phyloP scores from a whole-genome alignment of 345 rosid genomes.

The Eucalyptus erythrocorys region DNA sequence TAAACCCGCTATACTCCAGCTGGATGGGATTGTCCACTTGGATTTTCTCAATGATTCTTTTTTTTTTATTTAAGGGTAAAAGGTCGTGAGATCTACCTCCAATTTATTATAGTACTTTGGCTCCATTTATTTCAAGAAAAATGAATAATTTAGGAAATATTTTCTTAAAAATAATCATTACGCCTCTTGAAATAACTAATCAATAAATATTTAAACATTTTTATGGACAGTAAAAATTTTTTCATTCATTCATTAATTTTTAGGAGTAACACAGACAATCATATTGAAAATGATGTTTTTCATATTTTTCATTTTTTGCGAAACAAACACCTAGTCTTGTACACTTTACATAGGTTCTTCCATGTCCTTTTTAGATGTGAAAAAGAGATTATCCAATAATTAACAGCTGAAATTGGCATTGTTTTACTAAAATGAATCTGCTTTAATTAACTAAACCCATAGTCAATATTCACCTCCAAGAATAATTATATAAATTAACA shows the following conservation, averaged over 20 bases:
- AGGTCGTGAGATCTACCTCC: neutral
- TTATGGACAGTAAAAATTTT: neutral
- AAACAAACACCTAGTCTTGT: neutral
- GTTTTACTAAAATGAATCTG: neutral
- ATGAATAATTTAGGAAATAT: neutral
- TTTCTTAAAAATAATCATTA: neutral
- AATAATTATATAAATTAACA: neutral
- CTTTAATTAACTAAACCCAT: neutral
- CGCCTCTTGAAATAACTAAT: neutral
- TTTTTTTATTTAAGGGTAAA: neutral
- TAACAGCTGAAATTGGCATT: neutral
- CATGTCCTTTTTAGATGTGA: neutral
- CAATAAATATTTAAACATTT: neutral
- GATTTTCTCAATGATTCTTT: neutral
- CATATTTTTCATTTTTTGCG: rapidly evolving
- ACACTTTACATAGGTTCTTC: neutral
- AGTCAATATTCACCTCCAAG: neutral
- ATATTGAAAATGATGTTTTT: neutral
- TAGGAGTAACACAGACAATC: neutral
- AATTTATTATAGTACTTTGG: neutral
- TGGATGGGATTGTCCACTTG: neutral
- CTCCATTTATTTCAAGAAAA: neutral
- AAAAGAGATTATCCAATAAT: neutral
- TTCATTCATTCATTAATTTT: neutral
- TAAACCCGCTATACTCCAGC: neutral